Evolutionary conservation across 805 yeast species (phyloP).

Genomic region (Candida jianshihensis): DNA sequence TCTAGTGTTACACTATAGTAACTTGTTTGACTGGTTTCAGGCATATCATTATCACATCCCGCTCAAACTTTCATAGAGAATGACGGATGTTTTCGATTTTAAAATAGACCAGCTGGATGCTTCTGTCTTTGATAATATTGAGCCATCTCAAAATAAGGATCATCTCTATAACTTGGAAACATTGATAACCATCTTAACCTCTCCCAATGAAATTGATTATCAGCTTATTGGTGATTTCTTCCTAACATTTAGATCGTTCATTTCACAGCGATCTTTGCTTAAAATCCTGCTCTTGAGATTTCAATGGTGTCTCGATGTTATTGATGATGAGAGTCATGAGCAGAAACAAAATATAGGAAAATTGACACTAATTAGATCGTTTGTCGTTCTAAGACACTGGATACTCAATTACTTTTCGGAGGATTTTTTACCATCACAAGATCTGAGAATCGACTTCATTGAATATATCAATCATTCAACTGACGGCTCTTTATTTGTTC

Average conservation of each 20-base stretch:
- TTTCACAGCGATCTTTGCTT: constrained; percentile 51
- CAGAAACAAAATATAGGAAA: constrained; percentile 45
- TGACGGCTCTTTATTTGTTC: constrained; percentile 24
- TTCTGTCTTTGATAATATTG: constrained; percentile 8
- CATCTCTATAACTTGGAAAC: constrained; percentile 13
- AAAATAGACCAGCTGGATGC: constrained; percentile 6
- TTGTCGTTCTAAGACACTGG: constrained; percentile 88
- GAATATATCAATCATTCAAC: constrained; percentile 31
- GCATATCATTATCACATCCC: no score
- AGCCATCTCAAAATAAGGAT: not conserved
- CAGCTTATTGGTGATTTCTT: constrained; percentile 78
- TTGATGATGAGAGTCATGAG: constrained; percentile 19
- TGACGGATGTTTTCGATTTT: constrained; percentile 15
- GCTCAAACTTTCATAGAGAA: not conserved
- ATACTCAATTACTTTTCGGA: constrained; percentile 77
- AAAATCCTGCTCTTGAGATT: constrained; percentile 57
- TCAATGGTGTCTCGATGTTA: constrained; percentile 57
- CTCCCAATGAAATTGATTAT: constrained; percentile 48
- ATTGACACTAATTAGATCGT: constrained; percentile 68
- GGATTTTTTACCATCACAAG: constrained; percentile 58
- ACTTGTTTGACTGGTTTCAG: no score
- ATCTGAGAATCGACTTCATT: constrained; percentile 39
- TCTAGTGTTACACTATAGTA: no score
- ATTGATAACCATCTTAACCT: constrained; percentile 16
- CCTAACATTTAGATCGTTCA: constrained; percentile 70